These are phyloP conservation scores for Exophiala spinifera DNA, from an alignment of 2,329 filamentous ascomycete species.

Conservation along the genomic window DNA sequence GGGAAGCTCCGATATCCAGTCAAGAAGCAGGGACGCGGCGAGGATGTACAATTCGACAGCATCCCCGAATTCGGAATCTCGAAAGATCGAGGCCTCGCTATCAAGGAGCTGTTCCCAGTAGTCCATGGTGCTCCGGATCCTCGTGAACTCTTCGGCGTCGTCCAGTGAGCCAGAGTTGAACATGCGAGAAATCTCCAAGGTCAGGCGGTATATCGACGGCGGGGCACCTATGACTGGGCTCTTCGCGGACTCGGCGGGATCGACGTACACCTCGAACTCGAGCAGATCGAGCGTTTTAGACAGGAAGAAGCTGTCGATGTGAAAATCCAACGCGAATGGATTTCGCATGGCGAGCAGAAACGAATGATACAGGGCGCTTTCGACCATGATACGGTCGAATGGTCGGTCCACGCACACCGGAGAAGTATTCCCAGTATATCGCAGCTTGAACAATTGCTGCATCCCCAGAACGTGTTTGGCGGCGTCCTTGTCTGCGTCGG, in stretches of 20 bases:
- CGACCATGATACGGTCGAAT: conserved; percentile 3
- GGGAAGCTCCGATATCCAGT: not conserved
- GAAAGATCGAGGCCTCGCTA: not conserved
- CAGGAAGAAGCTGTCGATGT: not conserved
- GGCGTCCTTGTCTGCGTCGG: not conserved
- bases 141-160: not conserved
- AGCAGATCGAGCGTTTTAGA: not conserved
- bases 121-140: not conserved
- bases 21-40: conserved; percentile 1
- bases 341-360: conserved; percentile 1
- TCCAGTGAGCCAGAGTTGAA: not conserved
- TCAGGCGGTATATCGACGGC: not conserved
- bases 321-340: not conserved
- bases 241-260: not conserved
- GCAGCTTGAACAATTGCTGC: conserved; percentile 4
- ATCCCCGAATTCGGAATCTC: not conserved
- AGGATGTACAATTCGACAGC: conserved; percentile 1
- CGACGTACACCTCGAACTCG: not conserved
- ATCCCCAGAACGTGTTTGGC: conserved; percentile 1
- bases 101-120: conserved; percentile 1
- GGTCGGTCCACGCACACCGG: not conserved
- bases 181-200: not conserved
- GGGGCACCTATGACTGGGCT: conserved; percentile 5
- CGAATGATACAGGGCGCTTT: conserved; percentile 6
- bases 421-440: not conserved